Base-by-base conservation (phyloP, 208 protist species). In the Leptomonas pyrrhocoris region DNA sequence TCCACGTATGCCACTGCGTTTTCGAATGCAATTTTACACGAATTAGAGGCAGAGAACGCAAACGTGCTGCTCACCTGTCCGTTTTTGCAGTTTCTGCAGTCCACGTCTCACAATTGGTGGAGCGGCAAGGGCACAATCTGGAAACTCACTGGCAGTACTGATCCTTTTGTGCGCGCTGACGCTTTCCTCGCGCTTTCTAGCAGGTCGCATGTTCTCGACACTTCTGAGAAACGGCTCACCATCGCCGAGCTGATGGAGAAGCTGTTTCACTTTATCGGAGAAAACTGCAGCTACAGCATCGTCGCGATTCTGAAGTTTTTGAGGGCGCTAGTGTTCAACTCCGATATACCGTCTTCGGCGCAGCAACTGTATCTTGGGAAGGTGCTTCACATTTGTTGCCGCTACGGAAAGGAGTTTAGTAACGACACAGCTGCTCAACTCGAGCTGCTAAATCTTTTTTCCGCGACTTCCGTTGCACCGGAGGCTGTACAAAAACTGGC, bases 151-250 rank as follows among this genome's bases (percentile, higher is more conserved):
- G 49, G 38, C 6, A 62, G 31, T 42, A 19, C 21, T 1, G 72
- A 77, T 34, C 72, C 72, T 9, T 77, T 77, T 72, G 72, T 77
- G 28, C 72, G 72, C 21, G 72, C 72, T 36, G 58, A 77, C 54
- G 72, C 64, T 31, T 54, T 72, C 30, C 1, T 40, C 2, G 72
- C 72, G 19, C 58, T 77, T 23, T n/a, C 57, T 0, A 54, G 25
- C 36, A 67, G 55, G 15, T n/a, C 38, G 18, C 38, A 12, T 25
- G 15, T 28, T 19, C 38, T 72, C 2, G 64, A 63, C 9, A 11
- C 34, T 27, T 42, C 64, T 12, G 72, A 77, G 15, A 54, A 51
- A 7, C 45, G 21, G 7, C 16, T 77, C 9, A 28, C 46, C 2
- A 50, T 77, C 4, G 51, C 55, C 0, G 57, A 77, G 7, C n/a